These are phyloP conservation scores for Odontarrhena argentea DNA, from an alignment of 345 rosid species.

Conservation along the genomic window DNA sequence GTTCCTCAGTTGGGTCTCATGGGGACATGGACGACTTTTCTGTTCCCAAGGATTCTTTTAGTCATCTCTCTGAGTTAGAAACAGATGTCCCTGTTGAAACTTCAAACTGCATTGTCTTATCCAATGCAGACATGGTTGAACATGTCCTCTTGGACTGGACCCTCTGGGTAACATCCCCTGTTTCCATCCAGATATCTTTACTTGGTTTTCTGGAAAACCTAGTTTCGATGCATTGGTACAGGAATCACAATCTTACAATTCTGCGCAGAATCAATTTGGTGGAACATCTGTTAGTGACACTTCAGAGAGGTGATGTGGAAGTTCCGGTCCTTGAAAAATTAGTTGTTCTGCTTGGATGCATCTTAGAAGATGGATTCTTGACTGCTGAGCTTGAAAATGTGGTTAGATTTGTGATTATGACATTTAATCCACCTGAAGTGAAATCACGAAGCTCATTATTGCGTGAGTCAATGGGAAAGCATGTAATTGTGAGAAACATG, in stretches of 20 bases:
- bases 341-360: conserved; percentile 96
- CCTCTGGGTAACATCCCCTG: conserved; percentile 90
- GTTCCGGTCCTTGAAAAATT: conserved; percentile 94
- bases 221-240: conserved; percentile 99
- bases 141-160: conserved; percentile 99
- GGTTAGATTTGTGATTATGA: conserved; percentile 94
- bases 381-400: conserved; percentile 95
- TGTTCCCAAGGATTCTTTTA: conserved; percentile 78
- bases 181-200: conserved; percentile 89
- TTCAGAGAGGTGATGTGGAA: conserved; percentile 99
- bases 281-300: conserved; percentile 90
- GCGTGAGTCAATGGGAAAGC: conserved; percentile 96
- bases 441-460: conserved; percentile 65
- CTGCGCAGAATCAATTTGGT: conserved; percentile 94
- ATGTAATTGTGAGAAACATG: conserved; percentile 98
- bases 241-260: conserved; percentile 96
- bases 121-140: conserved; percentile 98
- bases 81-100: conserved; percentile 80
- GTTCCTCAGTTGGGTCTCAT: conserved; percentile 89
- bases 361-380: conserved; percentile 97
- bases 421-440: conserved; percentile 94
- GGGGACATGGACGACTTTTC: conserved; percentile 97
- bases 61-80: conserved; percentile 96
- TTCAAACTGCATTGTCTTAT: conserved; percentile 94
- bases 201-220: conserved; percentile 96